phyloP scores from a whole-genome alignment of 2,329 filamentous ascomycete species.

The Pseudogymnoascus sp. region DNA sequence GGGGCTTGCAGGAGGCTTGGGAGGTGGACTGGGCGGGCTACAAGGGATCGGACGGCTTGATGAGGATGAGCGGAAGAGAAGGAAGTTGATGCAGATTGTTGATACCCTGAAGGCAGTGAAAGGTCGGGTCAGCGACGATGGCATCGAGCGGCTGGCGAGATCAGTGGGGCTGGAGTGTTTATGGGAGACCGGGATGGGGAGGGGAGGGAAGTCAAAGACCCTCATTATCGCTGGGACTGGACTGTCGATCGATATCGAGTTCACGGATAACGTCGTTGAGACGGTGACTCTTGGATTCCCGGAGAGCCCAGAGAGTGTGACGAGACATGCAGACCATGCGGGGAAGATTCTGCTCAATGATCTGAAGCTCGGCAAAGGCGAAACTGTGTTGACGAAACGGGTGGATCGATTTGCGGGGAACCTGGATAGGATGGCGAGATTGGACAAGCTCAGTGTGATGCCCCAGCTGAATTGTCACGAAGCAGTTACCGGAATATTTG shows the following conservation, averaged over 20 bases:
- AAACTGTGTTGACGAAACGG: constrained; percentile 60
- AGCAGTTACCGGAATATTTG: constrained; percentile 65
- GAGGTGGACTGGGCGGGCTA: background rate
- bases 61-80: constrained; percentile 41
- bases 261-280: constrained; percentile 54
- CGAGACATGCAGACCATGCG: constrained; percentile 52
- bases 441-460: constrained; percentile 64
- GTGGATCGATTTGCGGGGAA: constrained; percentile 65
- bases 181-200: constrained; percentile 46
- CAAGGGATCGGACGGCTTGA: constrained; percentile 26
- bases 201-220: constrained; percentile 41
- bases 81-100: constrained; percentile 31
- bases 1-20: background rate
- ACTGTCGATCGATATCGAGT: constrained; percentile 52
- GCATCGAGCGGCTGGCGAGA: constrained; percentile 62
- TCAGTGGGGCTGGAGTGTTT: constrained; percentile 58
- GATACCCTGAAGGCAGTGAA: constrained; percentile 34
- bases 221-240: constrained; percentile 56
- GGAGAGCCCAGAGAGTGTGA: constrained; percentile 49
- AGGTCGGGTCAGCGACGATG: constrained; percentile 64
- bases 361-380: constrained; percentile 48
- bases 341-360: constrained; percentile 58
- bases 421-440: constrained; percentile 56
- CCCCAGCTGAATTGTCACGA: constrained; percentile 69
- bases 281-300: constrained; percentile 56